These are phyloP conservation scores for Globisporangium viniferum DNA, from an alignment of 352 stramenopile species.

Conservation along the genomic window DNA sequence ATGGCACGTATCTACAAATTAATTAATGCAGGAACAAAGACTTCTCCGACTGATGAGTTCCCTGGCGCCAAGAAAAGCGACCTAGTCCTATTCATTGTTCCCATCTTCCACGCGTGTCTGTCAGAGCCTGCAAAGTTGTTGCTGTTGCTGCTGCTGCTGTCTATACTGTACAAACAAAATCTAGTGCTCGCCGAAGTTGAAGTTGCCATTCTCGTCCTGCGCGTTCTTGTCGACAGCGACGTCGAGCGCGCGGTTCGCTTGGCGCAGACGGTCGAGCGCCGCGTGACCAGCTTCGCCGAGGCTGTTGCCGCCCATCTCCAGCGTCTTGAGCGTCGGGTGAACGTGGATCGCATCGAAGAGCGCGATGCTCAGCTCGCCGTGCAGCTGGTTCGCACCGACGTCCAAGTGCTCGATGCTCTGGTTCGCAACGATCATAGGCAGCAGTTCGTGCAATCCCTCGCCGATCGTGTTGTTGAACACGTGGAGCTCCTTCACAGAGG, in stretches of 20 bases:
- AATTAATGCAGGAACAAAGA: slow-evolving; percentile 1
- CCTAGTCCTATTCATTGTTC: neutral
- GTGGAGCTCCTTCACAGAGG: slow-evolving; percentile 52
- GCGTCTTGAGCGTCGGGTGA: slow-evolving; percentile 66
- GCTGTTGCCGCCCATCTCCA: slow-evolving; percentile 84
- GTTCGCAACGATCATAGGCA: slow-evolving; percentile 55
- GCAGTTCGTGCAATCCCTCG: slow-evolving; percentile 38
- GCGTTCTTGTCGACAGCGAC: slow-evolving; percentile 80
- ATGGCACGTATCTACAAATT: neutral
- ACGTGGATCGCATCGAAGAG: slow-evolving; percentile 66
- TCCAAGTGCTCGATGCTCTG: slow-evolving; percentile 55
- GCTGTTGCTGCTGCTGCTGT: neutral
- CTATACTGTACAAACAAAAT: slow-evolving; percentile 5
- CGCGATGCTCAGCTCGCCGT: slow-evolving; percentile 50
- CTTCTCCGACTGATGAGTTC: neutral
- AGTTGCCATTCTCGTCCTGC: slow-evolving; percentile 61
- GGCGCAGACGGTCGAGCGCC: slow-evolving; percentile 58
- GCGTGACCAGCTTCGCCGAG: slow-evolving; percentile 60
- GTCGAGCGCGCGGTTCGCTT: slow-evolving; percentile 56
- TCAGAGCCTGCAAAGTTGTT: slow-evolving; percentile 4
- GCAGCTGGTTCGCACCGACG: slow-evolving; percentile 67
- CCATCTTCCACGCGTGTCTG: slow-evolving; percentile 18
- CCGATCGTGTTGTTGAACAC: slow-evolving; percentile 79
- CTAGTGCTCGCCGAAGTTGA: slow-evolving; percentile 31
- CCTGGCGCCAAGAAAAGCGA: neutral